phyloP scores from a whole-genome alignment of 306 rosid genomes.

The Malus sieversii region DNA sequence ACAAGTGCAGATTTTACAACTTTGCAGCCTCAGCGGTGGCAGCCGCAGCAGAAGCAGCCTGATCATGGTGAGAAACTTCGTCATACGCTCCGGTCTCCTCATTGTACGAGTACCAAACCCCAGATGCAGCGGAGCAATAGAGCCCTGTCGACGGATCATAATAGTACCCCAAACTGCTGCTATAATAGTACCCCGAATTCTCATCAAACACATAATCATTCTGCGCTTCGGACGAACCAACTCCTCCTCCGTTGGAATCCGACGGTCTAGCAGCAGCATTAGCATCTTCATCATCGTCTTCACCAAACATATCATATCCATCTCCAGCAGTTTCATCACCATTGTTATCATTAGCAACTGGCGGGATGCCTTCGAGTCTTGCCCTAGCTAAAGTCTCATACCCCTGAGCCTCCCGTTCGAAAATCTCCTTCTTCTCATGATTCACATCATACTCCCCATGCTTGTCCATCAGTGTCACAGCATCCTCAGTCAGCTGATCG shows the following conservation, averaged over 20 bases:
- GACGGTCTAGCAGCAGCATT: not conserved
- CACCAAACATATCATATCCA: slow-evolving; percentile 13
- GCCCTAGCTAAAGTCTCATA: slow-evolving; percentile 10
- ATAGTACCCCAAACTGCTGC: slow-evolving; percentile 21
- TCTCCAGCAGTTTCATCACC: not conserved
- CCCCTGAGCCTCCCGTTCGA: slow-evolving; percentile 69
- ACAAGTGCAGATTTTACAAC: not conserved
- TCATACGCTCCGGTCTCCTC: slow-evolving; percentile 8
- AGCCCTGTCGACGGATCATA: slow-evolving; percentile 24
- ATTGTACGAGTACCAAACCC: slow-evolving; percentile 22
- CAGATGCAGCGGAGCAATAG: slow-evolving; percentile 25
- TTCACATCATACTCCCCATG: slow-evolving; percentile 90
- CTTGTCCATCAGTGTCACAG: slow-evolving; percentile 92
- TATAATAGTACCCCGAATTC: slow-evolving; percentile 27
- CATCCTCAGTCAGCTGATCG: slow-evolving; percentile 96
- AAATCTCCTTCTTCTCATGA: slow-evolving; percentile 79
- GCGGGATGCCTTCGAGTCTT: not conserved
- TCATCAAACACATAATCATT: slow-evolving; percentile 31
- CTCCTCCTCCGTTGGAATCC: not conserved
- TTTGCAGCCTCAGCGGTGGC: not conserved
- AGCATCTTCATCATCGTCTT: not conserved
- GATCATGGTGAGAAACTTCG: not conserved
- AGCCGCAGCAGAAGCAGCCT: not conserved
- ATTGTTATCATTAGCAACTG: not conserved
- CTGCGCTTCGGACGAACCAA: not conserved